Base-by-base conservation (phyloP, 169 alveolate species). In the Perkinsus olseni region DNA sequence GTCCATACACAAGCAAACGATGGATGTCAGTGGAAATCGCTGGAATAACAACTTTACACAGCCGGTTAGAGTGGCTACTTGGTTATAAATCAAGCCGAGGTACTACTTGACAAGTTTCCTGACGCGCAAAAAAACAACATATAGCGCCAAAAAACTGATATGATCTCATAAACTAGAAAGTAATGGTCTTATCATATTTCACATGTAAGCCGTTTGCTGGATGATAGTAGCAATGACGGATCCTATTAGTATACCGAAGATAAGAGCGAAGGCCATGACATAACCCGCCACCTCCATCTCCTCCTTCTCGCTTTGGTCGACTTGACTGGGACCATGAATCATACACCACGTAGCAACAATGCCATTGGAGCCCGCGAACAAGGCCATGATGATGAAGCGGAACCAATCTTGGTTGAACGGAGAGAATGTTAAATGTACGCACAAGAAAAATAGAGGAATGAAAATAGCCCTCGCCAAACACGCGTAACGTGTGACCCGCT, bases 281-380 rank as follows among this genome's bases (percentile, higher is more conserved):
- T 39, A 91, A 34, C 95, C 95, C 36, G 95, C 95, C 36, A 50
- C 45, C 31, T 62, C 82, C 82, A 62, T 21, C 82, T 62, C 82
- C 11, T 92, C 95, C 74, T 92, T 91, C 37, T 34, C 39, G 39
- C 40, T 39, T 31, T 38, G 91, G 38, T 74, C 38, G 0, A 92
- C 95, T 38, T 51, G 39, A 0, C 48, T 31, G 21, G 95, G 94
- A 38, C 95, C 95, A 21, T 34, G 50, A 40, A 93, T 92, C 95
- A 93, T 93, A n/a, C 40, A 45, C 62, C 51, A 93, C 40, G 95
- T 92, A 3, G 92, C 91, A 11, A 93, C 38, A 48, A 31, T 8
- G 31, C 95, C 95, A 45, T 93, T 93, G 45, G 95, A 37, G 38
- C 48, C 93, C n/a, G 95, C 94, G 74, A 38, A 93, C n/a, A 93